Conservation (phyloP, 805 yeast genomes). For the Millerozyma miso region DNA sequence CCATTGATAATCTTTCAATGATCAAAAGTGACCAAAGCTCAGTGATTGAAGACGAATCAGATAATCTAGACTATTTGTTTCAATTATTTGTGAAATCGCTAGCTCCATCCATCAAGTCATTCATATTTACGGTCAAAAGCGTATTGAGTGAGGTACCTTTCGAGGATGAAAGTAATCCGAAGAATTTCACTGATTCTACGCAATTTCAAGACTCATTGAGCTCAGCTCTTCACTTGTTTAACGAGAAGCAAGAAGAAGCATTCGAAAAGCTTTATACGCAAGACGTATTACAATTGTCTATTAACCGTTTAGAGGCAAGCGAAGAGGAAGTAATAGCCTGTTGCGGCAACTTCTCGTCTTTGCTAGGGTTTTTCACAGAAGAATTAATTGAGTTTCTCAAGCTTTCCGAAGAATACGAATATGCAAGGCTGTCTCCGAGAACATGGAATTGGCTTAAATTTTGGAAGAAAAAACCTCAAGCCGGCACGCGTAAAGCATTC, state of each 20-base stretch:
- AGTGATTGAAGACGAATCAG: conserved; percentile 13
- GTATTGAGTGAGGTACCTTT: conserved; percentile 60
- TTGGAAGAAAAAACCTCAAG: conserved; percentile 33
- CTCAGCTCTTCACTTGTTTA: conserved; percentile 52
- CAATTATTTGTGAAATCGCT: conserved; percentile 62
- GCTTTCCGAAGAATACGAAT: conserved; percentile 38
- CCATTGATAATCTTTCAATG: conserved; percentile 26
- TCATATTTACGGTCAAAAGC: conserved; percentile 57
- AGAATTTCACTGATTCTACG: conserved; percentile 34
- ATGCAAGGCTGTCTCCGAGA: conserved; percentile 16
- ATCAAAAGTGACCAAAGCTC: conserved; percentile 13
- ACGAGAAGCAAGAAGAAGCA: conserved; percentile 53
- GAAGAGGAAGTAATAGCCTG: conserved; percentile 82
- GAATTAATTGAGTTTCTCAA: conserved; percentile 51
- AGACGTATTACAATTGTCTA: conserved; percentile 39
- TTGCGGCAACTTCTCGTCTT: conserved; percentile 73
- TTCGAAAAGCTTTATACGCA: conserved; percentile 56
- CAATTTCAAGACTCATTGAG: conserved; percentile 45
- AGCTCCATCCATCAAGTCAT: conserved; percentile 70
- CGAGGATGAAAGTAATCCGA: conserved; percentile 27
- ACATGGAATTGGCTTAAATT: conserved; percentile 52
- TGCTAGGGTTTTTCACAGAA: conserved; percentile 57
- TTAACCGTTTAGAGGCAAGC: conserved; percentile 39
- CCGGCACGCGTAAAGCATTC: not conserved
- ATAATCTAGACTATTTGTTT: conserved; percentile 39